Conservation (phyloP, 805 yeast genomes). For the Osmozyma mogii region DNA sequence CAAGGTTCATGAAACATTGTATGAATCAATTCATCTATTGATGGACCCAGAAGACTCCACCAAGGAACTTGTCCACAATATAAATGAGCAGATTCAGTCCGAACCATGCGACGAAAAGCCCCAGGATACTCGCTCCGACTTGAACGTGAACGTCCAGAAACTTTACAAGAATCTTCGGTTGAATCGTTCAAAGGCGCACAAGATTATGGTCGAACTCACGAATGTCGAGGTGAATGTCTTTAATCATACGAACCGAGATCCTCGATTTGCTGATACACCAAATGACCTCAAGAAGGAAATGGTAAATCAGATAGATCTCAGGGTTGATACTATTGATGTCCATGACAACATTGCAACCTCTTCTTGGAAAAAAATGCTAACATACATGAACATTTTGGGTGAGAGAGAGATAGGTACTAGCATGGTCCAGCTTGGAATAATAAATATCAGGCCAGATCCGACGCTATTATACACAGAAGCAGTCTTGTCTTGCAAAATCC, state of each 20-base stretch:
- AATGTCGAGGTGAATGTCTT: constrained; percentile 43
- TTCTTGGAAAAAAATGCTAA: constrained; percentile 81
- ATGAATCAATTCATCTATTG: constrained; percentile 73
- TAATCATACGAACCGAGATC: constrained; percentile 42
- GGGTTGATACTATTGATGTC: constrained; percentile 48
- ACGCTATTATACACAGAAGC: constrained; percentile 63
- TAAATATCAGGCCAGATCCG: constrained; percentile 58
- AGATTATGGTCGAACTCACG: constrained; percentile 47
- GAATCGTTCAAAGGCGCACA: constrained; percentile 57
- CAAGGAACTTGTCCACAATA: constrained; percentile 37
- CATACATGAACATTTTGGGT: constrained; percentile 61
- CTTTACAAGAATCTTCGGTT: constrained; percentile 42
- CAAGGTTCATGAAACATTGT: constrained; percentile 48
- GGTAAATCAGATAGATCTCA: constrained; percentile 42
- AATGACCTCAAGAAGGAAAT: constrained; percentile 30
- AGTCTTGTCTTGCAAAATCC: constrained; percentile 41
- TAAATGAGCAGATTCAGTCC: constrained; percentile 38
- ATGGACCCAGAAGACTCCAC: constrained; percentile 43
- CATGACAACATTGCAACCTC: constrained; percentile 79
- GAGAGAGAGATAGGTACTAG: constrained; percentile 62
- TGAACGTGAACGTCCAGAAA: constrained; percentile 25
- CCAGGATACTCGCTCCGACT: constrained; percentile 7
- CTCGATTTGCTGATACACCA: constrained; percentile 29
- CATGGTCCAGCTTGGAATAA: constrained; percentile 48
- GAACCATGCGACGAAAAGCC: constrained; percentile 10